These are phyloP conservation scores for Malus hybrid DNA, from an alignment of 331 rosid genomes.

Conservation along the genomic window DNA sequence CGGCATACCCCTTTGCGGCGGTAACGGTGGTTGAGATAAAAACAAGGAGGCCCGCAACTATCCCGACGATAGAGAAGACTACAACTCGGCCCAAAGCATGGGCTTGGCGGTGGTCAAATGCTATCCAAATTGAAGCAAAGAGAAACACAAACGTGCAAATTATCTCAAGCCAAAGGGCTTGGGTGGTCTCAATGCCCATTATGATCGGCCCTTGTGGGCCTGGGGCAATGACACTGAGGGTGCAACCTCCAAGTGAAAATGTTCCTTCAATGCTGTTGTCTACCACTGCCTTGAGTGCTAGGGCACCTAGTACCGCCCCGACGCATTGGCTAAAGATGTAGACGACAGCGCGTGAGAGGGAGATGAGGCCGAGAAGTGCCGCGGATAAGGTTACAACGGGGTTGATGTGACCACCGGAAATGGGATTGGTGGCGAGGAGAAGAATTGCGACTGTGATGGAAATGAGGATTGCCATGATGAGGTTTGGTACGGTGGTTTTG, in stretches of 20 bases:
- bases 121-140: constrained; percentile 26
- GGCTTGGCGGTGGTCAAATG: constrained; percentile 24
- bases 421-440: constrained; percentile 25
- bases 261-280: constrained; percentile 13
- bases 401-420: constrained; percentile 36
- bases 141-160: constrained; percentile 21
- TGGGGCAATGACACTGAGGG: constrained; percentile 24
- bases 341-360: constrained; percentile 25
- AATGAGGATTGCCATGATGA: background rate
- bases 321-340: constrained; percentile 31
- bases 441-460: constrained; percentile 12
- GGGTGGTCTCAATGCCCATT: constrained; percentile 13
- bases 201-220: constrained; percentile 29
- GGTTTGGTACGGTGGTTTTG: constrained; percentile 21
- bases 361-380: constrained; percentile 24
- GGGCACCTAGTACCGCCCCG: constrained; percentile 27
- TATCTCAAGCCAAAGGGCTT: constrained; percentile 33
- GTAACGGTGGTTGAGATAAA: constrained; percentile 23
- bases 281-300: constrained; percentile 37
- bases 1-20: constrained; percentile 20
- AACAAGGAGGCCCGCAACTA: constrained; percentile 28
- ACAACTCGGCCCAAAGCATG: constrained; percentile 11
- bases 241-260: constrained; percentile 43
- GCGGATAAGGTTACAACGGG: constrained; percentile 25
- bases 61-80: constrained; percentile 18